phyloP scores from a whole-genome alignment of 2,329 filamentous ascomycete species.

The Cordyceps fumosorosea region DNA sequence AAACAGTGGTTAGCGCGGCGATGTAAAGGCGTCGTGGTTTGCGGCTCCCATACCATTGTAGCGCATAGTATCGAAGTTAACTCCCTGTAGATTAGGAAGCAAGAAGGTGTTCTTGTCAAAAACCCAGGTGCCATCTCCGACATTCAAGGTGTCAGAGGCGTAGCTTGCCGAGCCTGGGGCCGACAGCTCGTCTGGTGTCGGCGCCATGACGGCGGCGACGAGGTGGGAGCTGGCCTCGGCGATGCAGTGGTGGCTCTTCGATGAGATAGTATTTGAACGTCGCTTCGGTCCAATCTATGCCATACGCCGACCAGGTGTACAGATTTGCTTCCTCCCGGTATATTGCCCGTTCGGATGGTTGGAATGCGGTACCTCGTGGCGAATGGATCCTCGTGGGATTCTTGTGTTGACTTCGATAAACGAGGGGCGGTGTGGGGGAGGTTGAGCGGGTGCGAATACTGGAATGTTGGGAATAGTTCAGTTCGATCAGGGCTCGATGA shows the following conservation, averaged over 20 bases:
- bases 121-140: slow-evolving; percentile 82
- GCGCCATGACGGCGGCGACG: slow-evolving; percentile 51
- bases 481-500: not conserved
- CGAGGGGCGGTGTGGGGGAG: slow-evolving; percentile 6
- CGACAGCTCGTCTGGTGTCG: slow-evolving; percentile 53
- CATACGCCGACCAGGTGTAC: not conserved
- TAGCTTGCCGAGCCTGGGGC: slow-evolving; percentile 68
- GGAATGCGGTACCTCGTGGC: slow-evolving; percentile 7
- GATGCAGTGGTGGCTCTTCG: not conserved
- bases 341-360: not conserved
- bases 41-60: slow-evolving; percentile 63
- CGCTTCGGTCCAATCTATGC: not conserved
- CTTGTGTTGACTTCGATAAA: not conserved
- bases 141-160: slow-evolving; percentile 64
- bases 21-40: not conserved
- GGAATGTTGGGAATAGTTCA: not conserved
- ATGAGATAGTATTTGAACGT: not conserved
- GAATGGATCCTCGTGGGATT: not conserved
- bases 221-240: slow-evolving; percentile 13
- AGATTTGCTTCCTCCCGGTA: not conserved
- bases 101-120: slow-evolving; percentile 70
- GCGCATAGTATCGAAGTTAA: slow-evolving; percentile 75
- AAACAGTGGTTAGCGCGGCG: slow-evolving; percentile 12
- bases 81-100: slow-evolving; percentile 66
- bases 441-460: not conserved